Conservation (phyloP, 2,329 filamentous ascomycete genomes). For the Daldinia sp. region DNA sequence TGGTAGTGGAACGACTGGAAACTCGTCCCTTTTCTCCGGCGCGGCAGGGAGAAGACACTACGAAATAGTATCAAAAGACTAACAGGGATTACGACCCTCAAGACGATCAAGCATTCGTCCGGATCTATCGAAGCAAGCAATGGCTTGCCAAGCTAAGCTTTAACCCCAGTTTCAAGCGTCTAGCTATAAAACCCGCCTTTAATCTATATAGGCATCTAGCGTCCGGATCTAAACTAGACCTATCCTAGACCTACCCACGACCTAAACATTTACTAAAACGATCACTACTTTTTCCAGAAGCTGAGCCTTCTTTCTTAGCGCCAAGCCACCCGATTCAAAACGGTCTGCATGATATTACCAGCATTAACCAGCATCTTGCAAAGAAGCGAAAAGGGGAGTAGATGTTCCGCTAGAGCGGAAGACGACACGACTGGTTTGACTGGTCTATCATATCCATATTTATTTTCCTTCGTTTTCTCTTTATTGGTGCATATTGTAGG, state of each 20-base stretch:
- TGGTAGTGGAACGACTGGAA: conserved; percentile 14
- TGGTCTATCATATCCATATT: neutral
- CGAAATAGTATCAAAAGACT: conserved; percentile 3
- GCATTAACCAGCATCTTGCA: too few relatives aligned
- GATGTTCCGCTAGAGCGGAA: neutral
- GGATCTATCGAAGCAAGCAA: conserved; percentile 18
- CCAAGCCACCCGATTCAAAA: conserved; percentile 27
- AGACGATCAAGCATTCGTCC: conserved; percentile 30
- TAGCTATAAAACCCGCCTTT: conserved; percentile 6
- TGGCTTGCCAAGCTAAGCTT: conserved; percentile 4
- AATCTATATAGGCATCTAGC: conserved; percentile 14
- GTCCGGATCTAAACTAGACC: conserved; percentile 15
- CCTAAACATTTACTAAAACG: too few relatives aligned
- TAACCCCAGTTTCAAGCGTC: conserved; percentile 14
- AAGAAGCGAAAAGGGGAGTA: neutral
- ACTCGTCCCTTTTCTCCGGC: conserved; percentile 35
- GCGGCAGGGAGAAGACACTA: conserved; percentile 19
- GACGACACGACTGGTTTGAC: neutral
- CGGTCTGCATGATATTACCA: conserved; percentile 6
- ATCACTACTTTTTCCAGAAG: conserved; percentile 31
- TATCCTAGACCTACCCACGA: too few relatives aligned
- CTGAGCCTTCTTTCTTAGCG: conserved; percentile 16
- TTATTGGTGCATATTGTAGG: too few relatives aligned
- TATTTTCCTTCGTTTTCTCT: neutral
- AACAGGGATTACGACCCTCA: conserved; percentile 8